Percentiles rank a stretch among this genome's conserved stretches.
phyloP scores from a whole-genome alignment of 2,329 filamentous ascomycete genomes.

The Diaporthe ilicicola region DNA sequence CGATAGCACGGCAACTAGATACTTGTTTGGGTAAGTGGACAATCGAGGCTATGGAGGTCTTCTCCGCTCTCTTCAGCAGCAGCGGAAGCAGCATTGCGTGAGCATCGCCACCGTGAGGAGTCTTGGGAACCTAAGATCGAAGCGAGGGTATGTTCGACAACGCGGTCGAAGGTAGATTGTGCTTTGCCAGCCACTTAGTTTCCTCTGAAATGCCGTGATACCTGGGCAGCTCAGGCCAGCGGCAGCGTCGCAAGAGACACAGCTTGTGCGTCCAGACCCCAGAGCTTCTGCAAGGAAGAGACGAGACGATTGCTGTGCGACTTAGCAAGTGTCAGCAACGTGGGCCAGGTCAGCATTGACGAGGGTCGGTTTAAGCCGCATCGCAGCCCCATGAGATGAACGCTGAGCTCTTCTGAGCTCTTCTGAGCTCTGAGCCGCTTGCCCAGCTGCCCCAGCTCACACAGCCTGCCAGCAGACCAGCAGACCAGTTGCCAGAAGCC shows the following conservation, averaged over 20 bases:
- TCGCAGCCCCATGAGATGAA: slow-evolving; percentile 1
- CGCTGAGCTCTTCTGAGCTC: too few species aligned
- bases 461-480: background rate
- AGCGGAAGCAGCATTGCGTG: background rate
- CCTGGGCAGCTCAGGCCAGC: background rate
- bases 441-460: background rate
- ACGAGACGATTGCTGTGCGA: slow-evolving; percentile 11
- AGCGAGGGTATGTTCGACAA: background rate
- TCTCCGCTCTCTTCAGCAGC: background rate
- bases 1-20: slow-evolving; percentile 8
- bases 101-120: slow-evolving; percentile 16
- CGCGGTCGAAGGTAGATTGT: background rate
- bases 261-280: slow-evolving; percentile 3
- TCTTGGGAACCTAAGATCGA: background rate
- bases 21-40: background rate
- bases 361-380: slow-evolving; percentile 21
- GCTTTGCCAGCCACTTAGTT: background rate
- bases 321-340: slow-evolving; percentile 5
- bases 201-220: background rate
- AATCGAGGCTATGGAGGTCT: background rate
- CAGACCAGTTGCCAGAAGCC: background rate
- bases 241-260: background rate
- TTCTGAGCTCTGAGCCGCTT: background rate
- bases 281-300: background rate
- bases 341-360: slow-evolving; percentile 11